These are phyloP conservation scores for Metschnikowia drakensbergensis DNA, from an alignment of 805 yeast species.

Conservation along the genomic window DNA sequence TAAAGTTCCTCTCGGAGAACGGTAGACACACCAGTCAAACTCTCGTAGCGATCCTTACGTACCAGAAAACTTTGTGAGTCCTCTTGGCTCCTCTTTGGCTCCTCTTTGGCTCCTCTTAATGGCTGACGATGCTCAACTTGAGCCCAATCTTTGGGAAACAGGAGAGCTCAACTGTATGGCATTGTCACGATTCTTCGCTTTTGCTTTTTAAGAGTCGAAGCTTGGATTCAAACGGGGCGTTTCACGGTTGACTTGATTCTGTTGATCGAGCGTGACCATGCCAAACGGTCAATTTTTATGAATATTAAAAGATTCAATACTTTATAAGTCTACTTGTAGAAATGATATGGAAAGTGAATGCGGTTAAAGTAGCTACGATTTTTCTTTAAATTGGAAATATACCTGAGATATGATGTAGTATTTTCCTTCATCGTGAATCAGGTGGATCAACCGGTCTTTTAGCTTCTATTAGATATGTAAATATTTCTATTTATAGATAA, in stretches of 20 bases:
- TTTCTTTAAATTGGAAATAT: no score
- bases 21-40: no score
- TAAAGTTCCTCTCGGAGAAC: neutral
- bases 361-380: no score
- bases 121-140: conserved; percentile 60
- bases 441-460: no score
- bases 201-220: conserved; percentile 22
- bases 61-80: neutral
- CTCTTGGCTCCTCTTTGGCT: conserved; percentile 47
- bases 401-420: no score
- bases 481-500: no score
- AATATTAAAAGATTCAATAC: no score
- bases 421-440: no score
- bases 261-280: conserved; percentile 46
- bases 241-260: conserved; percentile 46
- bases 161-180: conserved; percentile 11
- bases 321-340: no score
- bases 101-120: conserved; percentile 46
- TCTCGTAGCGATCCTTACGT: neutral
- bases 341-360: no score
- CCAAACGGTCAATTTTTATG: conserved; percentile 54
- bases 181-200: conserved; percentile 7
- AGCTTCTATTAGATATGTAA: no score
- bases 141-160: conserved; percentile 43
- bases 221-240: conserved; percentile 46